Percentiles rank a stretch among this genome's conserved stretches.
Conservation (phyloP, 768 basidiomycete species). For the Pisolithus albus region DNA sequence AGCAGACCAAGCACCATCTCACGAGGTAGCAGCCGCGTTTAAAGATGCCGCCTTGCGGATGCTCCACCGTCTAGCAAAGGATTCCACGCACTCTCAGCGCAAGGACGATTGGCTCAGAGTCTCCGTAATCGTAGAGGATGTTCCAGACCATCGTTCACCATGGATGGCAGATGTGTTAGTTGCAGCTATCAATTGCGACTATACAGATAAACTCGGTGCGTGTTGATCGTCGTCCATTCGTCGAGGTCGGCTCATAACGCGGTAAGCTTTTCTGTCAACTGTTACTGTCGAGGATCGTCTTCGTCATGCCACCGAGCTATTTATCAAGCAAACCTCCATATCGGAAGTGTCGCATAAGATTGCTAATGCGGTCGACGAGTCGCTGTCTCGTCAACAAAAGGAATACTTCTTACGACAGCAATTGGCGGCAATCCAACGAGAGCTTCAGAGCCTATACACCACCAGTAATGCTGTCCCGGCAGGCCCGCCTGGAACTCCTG, state of each 20-base stretch:
- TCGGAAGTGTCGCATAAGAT: slow-evolving; percentile 79
- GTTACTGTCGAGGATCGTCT: slow-evolving; percentile 57
- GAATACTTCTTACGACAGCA: slow-evolving; percentile 83
- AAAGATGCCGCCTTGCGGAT: slow-evolving; percentile 60
- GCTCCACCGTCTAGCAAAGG: slow-evolving; percentile 54
- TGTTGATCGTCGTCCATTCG: slow-evolving; percentile 2
- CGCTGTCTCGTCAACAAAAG: slow-evolving; percentile 82
- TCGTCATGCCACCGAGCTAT: slow-evolving; percentile 59
- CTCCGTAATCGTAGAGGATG: slow-evolving; percentile 65
- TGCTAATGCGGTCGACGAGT: slow-evolving; percentile 72
- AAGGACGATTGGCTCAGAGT: slow-evolving; percentile 67
- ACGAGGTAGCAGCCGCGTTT: slow-evolving; percentile 57
- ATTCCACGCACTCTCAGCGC: slow-evolving; percentile 37
- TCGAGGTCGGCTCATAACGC: not conserved
- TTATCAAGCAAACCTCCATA: slow-evolving; percentile 70
- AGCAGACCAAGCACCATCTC: slow-evolving; percentile 37
- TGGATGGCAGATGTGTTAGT: slow-evolving; percentile 79
- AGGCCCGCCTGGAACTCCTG: slow-evolving; percentile 8
- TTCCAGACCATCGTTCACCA: slow-evolving; percentile 52
- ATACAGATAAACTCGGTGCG: slow-evolving; percentile 66
- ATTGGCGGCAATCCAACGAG: slow-evolving; percentile 70
- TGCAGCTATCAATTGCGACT: slow-evolving; percentile 49
- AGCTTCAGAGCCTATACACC: slow-evolving; percentile 54
- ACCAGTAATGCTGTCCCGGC: slow-evolving; percentile 16
- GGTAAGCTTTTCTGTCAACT: slow-evolving; percentile 53